phyloP scores from a whole-genome alignment of 306 rosid species.

The Cicer chorassanicum region DNA sequence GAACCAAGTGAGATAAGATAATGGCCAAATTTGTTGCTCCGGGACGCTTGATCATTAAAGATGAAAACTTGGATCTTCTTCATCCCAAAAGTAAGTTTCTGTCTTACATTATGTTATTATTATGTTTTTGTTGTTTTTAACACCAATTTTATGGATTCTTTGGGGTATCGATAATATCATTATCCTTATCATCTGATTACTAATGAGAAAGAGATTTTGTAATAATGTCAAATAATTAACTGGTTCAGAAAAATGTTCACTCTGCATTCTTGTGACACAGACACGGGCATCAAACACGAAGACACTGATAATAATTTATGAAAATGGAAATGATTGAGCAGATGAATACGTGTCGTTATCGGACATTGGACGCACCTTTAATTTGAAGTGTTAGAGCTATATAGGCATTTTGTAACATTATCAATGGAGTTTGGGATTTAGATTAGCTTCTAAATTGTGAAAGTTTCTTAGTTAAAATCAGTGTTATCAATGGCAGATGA shows the following conservation, averaged over 20 bases:
- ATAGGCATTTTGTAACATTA: background rate
- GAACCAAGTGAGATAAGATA: background rate
- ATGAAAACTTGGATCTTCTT: slow-evolving; percentile 54
- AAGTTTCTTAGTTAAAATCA: background rate
- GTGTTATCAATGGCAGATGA: too few relatives aligned
- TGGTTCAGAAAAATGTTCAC: background rate
- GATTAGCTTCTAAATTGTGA: background rate
- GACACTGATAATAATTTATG: too few relatives aligned
- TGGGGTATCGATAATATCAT: background rate
- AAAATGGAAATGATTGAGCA: too few relatives aligned
- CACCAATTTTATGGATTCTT: background rate
- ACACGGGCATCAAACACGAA: too few relatives aligned
- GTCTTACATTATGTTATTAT: slow-evolving; percentile 10
- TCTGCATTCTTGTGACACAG: background rate
- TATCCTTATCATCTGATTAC: too few relatives aligned
- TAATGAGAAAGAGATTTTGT: background rate
- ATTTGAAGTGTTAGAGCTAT: too few relatives aligned
- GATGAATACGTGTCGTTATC: too few relatives aligned
- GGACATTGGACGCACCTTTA: too few relatives aligned
- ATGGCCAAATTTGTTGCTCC: slow-evolving; percentile 50
- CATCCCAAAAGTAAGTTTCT: slow-evolving; percentile 45
- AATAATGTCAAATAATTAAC: slow-evolving; percentile 13
- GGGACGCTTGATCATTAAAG: slow-evolving; percentile 50
- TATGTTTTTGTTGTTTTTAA: slow-evolving; percentile 33
- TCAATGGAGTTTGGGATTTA: background rate